Evolutionary conservation across 2,329 filamentous ascomycete species (phyloP).

Genomic region (Trichoderma oligosporum): DNA sequence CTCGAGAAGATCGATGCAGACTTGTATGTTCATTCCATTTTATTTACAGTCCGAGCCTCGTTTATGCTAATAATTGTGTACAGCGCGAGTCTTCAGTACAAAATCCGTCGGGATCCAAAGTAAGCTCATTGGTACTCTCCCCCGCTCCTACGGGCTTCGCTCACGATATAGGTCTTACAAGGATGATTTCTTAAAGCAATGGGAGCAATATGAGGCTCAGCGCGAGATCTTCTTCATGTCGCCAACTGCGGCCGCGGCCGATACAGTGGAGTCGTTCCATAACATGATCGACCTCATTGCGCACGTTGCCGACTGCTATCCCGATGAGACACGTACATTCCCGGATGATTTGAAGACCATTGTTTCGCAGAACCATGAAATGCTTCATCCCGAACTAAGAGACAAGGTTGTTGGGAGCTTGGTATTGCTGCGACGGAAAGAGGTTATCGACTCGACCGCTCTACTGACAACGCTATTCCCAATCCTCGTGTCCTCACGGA

Average conservation of each 20-base stretch:
- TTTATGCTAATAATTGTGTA: slow-evolving; percentile 31
- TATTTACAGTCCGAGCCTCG: not conserved
- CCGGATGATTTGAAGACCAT: slow-evolving; percentile 78
- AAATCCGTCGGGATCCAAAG: slow-evolving; percentile 81
- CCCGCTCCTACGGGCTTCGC: not conserved
- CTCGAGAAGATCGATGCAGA: slow-evolving; percentile 95
- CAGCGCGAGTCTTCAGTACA: slow-evolving; percentile 83
- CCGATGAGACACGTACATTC: slow-evolving; percentile 71
- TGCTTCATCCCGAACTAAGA: slow-evolving; percentile 76
- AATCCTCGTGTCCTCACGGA: slow-evolving; percentile 84
- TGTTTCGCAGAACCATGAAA: slow-evolving; percentile 74
- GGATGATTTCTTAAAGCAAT: slow-evolving; percentile 84
- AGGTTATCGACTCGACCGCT: slow-evolving; percentile 78
- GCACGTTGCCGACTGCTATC: slow-evolving; percentile 92
- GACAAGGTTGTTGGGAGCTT: slow-evolving; percentile 94
- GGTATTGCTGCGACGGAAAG: slow-evolving; percentile 83
- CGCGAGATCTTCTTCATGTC: slow-evolving; percentile 86
- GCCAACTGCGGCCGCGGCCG: slow-evolving; percentile 71
- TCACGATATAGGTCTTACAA: slow-evolving; percentile 66
- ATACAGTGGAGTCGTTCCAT: slow-evolving; percentile 76
- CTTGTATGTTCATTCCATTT: slow-evolving; percentile 48
- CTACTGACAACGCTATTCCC: slow-evolving; percentile 92
- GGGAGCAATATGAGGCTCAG: slow-evolving; percentile 86
- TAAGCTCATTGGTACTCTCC: slow-evolving; percentile 37
- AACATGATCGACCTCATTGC: slow-evolving; percentile 92